Conservation (phyloP, 1,139 yeast genomes). For the Sporopachydermia cereana region DNA sequence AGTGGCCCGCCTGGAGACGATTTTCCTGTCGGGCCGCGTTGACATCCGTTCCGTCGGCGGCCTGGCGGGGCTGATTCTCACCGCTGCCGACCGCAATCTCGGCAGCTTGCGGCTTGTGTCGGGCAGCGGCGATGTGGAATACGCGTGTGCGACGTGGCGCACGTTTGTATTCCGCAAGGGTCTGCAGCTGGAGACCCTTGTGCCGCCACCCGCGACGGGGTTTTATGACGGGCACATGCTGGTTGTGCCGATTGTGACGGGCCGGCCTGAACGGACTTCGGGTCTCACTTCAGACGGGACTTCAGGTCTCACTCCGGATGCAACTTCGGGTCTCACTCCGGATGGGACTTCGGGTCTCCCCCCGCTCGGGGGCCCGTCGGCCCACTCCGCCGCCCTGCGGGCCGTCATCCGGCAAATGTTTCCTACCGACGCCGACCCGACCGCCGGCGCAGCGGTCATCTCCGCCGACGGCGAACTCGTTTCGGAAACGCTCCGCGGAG, state of each 20-base stretch:
- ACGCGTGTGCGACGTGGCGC: conserved; percentile 70
- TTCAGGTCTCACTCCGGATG: background rate
- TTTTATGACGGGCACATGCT: conserved; percentile 41
- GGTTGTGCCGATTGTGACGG: conserved; percentile 40
- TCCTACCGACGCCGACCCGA: conserved; percentile 5
- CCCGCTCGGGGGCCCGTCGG: background rate
- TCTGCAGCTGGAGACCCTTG: conserved; percentile 38
- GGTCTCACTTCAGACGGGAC: background rate
- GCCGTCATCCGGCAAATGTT: conserved; percentile 14
- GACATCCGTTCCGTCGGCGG: conserved; percentile 78
- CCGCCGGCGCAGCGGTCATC: background rate
- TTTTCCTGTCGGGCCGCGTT: conserved; percentile 66
- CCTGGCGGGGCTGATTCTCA: conserved; percentile 75
- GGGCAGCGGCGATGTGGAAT: conserved; percentile 35
- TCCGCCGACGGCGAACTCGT: background rate
- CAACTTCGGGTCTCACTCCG: background rate
- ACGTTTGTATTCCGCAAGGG: conserved; percentile 82
- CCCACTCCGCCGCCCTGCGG: conserved; percentile 6
- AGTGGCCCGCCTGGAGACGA: conserved; percentile 39
- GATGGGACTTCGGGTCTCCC: conserved; percentile 7
- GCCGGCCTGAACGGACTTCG: conserved; percentile 7
- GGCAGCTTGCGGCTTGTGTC: conserved; percentile 34
- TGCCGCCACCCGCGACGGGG: conserved; percentile 26
- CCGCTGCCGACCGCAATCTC: conserved; percentile 74
- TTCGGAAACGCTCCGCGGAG: background rate